phyloP scores from a whole-genome alignment of 352 stramenopile genomes.

The Phytophthora pini region DNA sequence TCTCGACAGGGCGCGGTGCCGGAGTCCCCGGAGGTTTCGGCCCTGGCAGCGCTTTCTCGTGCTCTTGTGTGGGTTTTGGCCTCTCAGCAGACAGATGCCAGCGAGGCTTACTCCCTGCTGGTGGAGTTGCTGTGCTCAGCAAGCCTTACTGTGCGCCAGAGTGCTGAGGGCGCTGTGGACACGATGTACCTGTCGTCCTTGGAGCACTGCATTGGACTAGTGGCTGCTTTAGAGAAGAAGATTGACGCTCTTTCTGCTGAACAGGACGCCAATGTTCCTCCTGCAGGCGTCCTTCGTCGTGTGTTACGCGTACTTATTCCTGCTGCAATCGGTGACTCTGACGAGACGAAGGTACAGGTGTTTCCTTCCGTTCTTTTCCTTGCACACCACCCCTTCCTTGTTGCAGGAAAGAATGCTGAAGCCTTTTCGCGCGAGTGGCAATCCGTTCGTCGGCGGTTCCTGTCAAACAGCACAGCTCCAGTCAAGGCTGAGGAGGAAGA shows the following conservation, averaged over 20 bases:
- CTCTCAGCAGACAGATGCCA: conserved; percentile 60
- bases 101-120: conserved; percentile 57
- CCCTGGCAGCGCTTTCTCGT: conserved; percentile 52
- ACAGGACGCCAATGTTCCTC: conserved; percentile 50
- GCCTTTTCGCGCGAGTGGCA: conserved; percentile 76
- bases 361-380: conserved; percentile 66
- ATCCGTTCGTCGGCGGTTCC: conserved; percentile 65
- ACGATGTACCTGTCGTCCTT: conserved; percentile 65
- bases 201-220: conserved; percentile 57
- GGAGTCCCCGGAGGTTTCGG: conserved; percentile 67
- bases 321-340: conserved; percentile 35
- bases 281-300: conserved; percentile 64
- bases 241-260: conserved; percentile 48
- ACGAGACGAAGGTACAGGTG: conserved; percentile 46
- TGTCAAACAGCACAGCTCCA: conserved; percentile 27
- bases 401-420: conserved; percentile 57
- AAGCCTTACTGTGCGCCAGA: conserved; percentile 59
- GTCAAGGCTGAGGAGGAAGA: conserved; percentile 41
- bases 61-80: conserved; percentile 76
- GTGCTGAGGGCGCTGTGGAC: conserved; percentile 49
- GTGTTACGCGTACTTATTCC: conserved; percentile 68
- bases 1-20: conserved; percentile 15
- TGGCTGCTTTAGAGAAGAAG: conserved; percentile 68
- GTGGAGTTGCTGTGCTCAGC: conserved; percentile 67
- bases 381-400: conserved; percentile 78